Base-by-base conservation (phyloP, 768 basidiomycete species). In the Tylopilus felleus region DNA sequence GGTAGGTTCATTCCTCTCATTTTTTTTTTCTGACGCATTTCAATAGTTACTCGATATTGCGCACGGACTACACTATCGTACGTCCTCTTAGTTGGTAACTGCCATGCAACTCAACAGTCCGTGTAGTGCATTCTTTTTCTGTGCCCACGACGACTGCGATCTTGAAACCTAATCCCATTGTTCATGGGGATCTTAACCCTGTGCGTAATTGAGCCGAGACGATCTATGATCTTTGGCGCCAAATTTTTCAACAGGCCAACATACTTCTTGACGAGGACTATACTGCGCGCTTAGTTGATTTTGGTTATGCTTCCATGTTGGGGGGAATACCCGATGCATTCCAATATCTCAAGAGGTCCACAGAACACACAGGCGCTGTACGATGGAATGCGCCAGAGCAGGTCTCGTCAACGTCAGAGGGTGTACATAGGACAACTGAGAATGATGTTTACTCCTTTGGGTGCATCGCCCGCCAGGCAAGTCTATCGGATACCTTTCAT, bases 381-480 rank as follows among this genome's bases (percentile, higher is more conserved):
- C 46, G 52, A 31, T 52, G 52, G 52, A 23, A 5, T 13, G 38
- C 52, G 9, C 52, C 46, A 25, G 52, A 52, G n/a, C 52, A 52
- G 1, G 16, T 52, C 29, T 5, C 0, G 17, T 40, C 22, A 6
- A 33, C 6, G 8, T 13, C 16, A 6, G 13, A 23, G n/a, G 3
- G 0, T 3, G 27, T 36, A 27, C 2, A 2, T 19, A 36, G 28
- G 36, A 49, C 52, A 23, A 23, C 52, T 5, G 8, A 40, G 31
- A 52, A 27, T 25, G 52, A 52, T 49, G 10, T 52, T 10, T 52
- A 40, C 22, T 52, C 52, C 7, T 48, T 52, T 31, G 52, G 52
- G 12, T 49, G 46, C 6, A 40, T 52, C 3, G 47, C 28, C 5
- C 28, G 39, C 22, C 46, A 49, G 46, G 52, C 17, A 49, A 28